Base-by-base conservation (phyloP, 306 rosid genomes). In the Sesbania bispinosa region DNA sequence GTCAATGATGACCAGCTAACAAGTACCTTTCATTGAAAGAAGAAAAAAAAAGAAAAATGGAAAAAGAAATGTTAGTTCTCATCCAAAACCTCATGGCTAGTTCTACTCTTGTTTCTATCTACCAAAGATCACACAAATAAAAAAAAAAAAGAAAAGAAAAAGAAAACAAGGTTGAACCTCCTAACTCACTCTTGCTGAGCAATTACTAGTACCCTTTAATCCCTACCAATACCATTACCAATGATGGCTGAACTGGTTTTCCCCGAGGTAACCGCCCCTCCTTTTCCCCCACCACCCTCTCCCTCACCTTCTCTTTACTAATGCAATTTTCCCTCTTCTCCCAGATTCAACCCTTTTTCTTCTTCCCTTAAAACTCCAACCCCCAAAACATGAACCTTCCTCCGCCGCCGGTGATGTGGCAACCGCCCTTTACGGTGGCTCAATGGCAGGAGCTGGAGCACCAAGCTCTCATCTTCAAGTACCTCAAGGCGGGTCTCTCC, bases 401-500 rank as follows among this genome's bases (percentile, higher is more conserved):
- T 65, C 63, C 74, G 41, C 57, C 85, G 53, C 52, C 80, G 21
- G 9, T 50, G 67, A 75, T 84, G 83, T 74, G 85, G 84, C 13
- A 63, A 19, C 80, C 91, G 15, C 93, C 86, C 71, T 92, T 92
- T 84, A 92, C 97, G 57, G 84, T 77, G 77, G 80, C 92, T 1
- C 97, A 92, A 84, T 92, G 96, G 96, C 92, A 87, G 67, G 96
- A 92, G 85, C 88, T 92, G 38, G 97, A 92, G 67, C 96, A 87
- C 73, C 96, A 92, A 69, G 94, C 93, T 46, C 86, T 87, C 77
- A 92, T 92, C 83, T 92, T 92, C 73, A 92, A 87, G 86, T 92
- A 89, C 73, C 81, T 92, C 67, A 82, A 87, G 74, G 94, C 94
- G 2, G 96, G 96, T 18, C 38, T 89, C 51, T 80, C 94, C 20